These are phyloP conservation scores for Exserohilum turcica DNA, from an alignment of 2,329 filamentous ascomycete species.

Conservation along the genomic window DNA sequence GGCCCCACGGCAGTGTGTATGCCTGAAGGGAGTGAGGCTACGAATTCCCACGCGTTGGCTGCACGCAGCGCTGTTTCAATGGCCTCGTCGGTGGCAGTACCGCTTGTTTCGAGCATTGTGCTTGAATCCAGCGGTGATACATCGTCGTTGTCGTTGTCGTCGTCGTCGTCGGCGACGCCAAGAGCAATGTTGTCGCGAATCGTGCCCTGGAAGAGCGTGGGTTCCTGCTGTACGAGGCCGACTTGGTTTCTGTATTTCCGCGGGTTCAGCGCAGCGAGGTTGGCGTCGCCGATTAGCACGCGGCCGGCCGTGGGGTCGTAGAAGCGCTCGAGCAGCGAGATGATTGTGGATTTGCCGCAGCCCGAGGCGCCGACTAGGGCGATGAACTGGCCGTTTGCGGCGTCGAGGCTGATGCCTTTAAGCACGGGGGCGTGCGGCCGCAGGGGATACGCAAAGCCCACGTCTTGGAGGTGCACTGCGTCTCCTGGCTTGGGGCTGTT, in stretches of 20 bases:
- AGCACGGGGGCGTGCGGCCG: conserved; percentile 81
- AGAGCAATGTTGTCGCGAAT: conserved; percentile 54
- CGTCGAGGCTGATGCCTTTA: conserved; percentile 50
- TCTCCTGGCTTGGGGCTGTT: conserved; percentile 4
- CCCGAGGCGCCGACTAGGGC: conserved; percentile 69
- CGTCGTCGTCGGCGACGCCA: not conserved
- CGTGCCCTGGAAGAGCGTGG: conserved; percentile 52
- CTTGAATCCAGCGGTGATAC: no score
- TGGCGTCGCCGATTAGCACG: conserved; percentile 69
- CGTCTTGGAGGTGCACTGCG: conserved; percentile 60
- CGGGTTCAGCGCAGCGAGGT: conserved; percentile 57
- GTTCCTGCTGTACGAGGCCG: conserved; percentile 63
- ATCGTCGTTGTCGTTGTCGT: no score
- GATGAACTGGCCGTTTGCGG: conserved; percentile 59
- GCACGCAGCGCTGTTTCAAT: conserved; percentile 79
- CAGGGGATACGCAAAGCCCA: conserved; percentile 93
- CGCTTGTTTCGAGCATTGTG: not conserved
- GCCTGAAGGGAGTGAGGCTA: conserved; percentile 57
- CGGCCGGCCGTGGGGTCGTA: conserved; percentile 78
- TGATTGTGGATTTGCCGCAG: conserved; percentile 89
- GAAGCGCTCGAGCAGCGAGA: conserved; percentile 88
- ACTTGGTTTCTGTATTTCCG: conserved; percentile 66
- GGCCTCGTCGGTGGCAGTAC: not conserved
- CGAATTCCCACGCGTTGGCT: conserved; percentile 22
- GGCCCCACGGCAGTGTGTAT: conserved; percentile 11